Base-by-base conservation (phyloP, 1,284 basidiomycete species). In the Cryptococcus deneoformans region DNA sequence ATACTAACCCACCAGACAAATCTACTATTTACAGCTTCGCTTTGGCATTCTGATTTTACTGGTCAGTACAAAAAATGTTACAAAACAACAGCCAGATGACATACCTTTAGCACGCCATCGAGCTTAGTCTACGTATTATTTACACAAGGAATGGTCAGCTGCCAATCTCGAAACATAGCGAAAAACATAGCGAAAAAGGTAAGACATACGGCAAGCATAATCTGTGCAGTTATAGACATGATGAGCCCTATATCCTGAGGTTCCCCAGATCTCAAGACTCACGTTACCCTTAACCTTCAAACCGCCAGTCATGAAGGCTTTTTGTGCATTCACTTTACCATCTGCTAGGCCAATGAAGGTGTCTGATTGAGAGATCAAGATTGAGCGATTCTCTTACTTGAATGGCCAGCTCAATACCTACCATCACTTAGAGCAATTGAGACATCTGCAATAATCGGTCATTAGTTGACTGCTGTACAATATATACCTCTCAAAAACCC, bases 231-330 rank as follows among this genome's bases (percentile, higher is more conserved):
- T n/a, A 20, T 6, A 11, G 8, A 40, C 35, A 24, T 40, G 36
- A 45, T 20, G 29, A 29, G 29, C 29, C 29, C 47, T 6, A n/a
- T 48, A 52, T 36, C 24, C 10, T 11, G 16, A 46, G 5, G 29
- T 29, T 29, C 5, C 29, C 29, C 29, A 4, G 29, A 4, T 29
- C 29, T 29, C 29, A 34, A 2, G 1, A 63, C 72, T 69, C 46
- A 75, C 70, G 60, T 77, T 76, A 16, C 73, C 74, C 60, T 73
- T 75, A 57, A 75, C 80, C 66, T 81, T 81, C 59, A 95, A 83
- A 72, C 90, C 89, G 20, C 92, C 92, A 12, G 89, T 90, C 89
- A 94, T 91, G 81, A 92, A 94, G 24, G 90, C 91, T 77, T 92
- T 93, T 77, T 96, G 93, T 8, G 90, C 92, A 68, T 90, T 80